Base-by-base conservation (phyloP, 2,329 filamentous ascomycete genomes). In the Alternaria dauci region DNA sequence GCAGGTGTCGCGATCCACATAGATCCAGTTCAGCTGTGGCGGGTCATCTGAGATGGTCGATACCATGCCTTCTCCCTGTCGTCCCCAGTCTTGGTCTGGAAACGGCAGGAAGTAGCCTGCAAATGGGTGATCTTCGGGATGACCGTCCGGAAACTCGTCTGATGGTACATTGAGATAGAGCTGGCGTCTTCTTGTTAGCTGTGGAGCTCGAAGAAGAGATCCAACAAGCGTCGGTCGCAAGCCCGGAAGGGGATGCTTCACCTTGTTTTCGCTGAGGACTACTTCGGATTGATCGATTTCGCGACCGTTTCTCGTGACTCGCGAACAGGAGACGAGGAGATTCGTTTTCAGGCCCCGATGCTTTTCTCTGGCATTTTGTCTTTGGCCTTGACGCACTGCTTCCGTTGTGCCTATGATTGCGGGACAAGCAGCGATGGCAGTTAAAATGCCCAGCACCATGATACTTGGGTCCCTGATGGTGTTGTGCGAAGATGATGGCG, bases 61-160 rank as follows among this genome's bases (percentile, higher is more conserved):
- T 1, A 86, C 85, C 12, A 86, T 76, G 3, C 85, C 85, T 55
- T 84, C 78, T 1, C 63, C 63, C 18, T 59, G 38, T 4, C 63
- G 59, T 8, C 63, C 63, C 67, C 81, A 80, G 16, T 82, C 78
- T 20, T 80, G 76, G 42, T 84, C 82, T 9, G 85, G 85, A 61
- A 86, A 87, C 8, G 81, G 79, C 2, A 87, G 84, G 66, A 84
- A 87, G 66, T 87, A 87, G 1, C 84, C 83, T 30, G 82, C 78
- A 36, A 84, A 83, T 3, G 82, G 81, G 71, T 86, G 84, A 14
- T 85, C 81, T 16, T 60, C 65, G 12, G 61, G 16, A 39, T 44
- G 43, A 1, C 59, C 63, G 30, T 66, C 67, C 52, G 58, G 61
- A 55, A 48, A 66, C 42, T 68, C 65, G 8, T 55, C 61, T 38